phyloP scores from a whole-genome alignment of 495 filamentous ascomycete species.

The Bombardia bombarda region DNA sequence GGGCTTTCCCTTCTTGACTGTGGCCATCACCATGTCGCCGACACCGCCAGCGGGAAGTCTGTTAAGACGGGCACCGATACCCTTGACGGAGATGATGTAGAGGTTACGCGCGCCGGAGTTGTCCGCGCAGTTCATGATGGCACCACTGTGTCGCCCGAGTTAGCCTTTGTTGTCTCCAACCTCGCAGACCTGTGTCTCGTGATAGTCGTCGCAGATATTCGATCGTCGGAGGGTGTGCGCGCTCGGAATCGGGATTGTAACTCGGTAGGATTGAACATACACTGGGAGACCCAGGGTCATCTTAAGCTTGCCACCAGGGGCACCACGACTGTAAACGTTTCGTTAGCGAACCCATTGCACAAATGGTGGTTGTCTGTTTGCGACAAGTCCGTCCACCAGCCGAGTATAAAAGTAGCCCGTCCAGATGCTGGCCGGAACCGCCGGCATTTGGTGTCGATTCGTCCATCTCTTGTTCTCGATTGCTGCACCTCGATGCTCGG shows the following conservation, averaged over 20 bases:
- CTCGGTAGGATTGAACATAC: constrained; percentile 57
- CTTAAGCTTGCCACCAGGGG: constrained; percentile 99
- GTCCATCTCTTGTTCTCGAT: not conserved
- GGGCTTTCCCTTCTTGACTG: constrained; percentile 99
- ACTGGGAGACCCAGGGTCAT: constrained; percentile 99
- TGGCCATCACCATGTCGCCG: constrained; percentile 99
- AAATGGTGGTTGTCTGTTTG: too few species aligned
- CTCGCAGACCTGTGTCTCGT: not conserved
- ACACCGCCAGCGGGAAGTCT: constrained; percentile 95
- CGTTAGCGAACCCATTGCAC: too few species aligned
- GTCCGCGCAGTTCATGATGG: constrained; percentile 95
- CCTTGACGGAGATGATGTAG: constrained; percentile 99
- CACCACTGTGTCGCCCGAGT: constrained; percentile 55
- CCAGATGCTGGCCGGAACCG: too few species aligned
- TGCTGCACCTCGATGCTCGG: not conserved
- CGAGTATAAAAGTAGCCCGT: too few species aligned
- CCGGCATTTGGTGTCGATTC: too few species aligned
- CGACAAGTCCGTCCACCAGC: too few species aligned
- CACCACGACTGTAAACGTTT: constrained; percentile 57
- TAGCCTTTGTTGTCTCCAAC: constrained; percentile 8
- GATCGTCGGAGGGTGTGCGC: not conserved
- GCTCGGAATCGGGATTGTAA: not conserved
- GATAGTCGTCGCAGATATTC: not conserved
- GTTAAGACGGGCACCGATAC: constrained; percentile 97
- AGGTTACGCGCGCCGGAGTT: constrained; percentile 98